Evolutionary conservation across 495 filamentous ascomycete genomes (phyloP), one percentile per base, ranked within the genome.

Genomic region (Lasiosphaeris hirsuta): DNA sequence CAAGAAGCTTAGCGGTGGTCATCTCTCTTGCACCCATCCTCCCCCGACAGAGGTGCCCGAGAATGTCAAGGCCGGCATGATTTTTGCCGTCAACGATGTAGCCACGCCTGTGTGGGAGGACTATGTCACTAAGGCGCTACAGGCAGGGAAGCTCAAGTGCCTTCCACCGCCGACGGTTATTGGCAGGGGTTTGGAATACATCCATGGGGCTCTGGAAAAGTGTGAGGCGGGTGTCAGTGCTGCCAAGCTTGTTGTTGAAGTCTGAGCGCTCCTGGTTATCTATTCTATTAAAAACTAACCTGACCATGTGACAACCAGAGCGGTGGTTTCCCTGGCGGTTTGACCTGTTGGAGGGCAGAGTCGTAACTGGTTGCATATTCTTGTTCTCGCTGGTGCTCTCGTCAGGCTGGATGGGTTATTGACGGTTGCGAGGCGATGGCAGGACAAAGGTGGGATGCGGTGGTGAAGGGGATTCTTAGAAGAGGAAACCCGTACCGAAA

Each of bases 21-120:
- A 72, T 46, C 59, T 76, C 18, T 73, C 68, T 18, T 70, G 62
- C 58, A 47, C 58, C 18, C 70, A 72, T 61, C 73, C 70, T 40
- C 71, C 68, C 4, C 67, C 72, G 9, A 41, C 54, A 4, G 57
- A 67, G 13, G 57, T 72, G 10, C 72, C 72, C 1, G 62, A 37
- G n/a, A 75, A 73, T 54, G 69, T 79, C 19, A 75, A 67, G 53
- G 61, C 67, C 0, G 68, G 73, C 14, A 72, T 76, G 74, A 75
- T 77, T 43, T 77, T 77, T 56, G 72, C 70, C n/a, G 70, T 76
- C 35, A 71, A 75, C 38, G 76, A 79, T 50, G 59, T 74, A 42
- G 68, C 69, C 8, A 69, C 67, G 9, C 69, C 72, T 0, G 61
- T 79, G 34, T 81, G 69, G 66, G 63, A 56, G 51, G 67, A 79